Conservation (phyloP, 1,284 basidiomycete genomes). For the Somion occarium region DNA sequence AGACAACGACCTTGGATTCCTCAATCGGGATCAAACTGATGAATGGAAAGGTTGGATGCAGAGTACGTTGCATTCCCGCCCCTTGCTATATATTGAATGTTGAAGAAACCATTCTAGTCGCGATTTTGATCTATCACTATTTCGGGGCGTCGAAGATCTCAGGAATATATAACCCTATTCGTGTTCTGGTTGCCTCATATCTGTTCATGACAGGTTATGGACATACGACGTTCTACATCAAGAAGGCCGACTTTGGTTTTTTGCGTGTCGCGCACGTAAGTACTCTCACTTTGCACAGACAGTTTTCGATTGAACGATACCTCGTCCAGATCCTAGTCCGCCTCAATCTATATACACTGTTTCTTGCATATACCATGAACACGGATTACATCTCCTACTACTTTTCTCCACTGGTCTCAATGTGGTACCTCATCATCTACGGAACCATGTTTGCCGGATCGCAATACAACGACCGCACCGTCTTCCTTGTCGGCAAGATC, state of each 20-base stretch:
- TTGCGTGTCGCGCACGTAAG: slow-evolving; percentile 64
- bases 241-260: slow-evolving; percentile 83
- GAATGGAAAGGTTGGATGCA: slow-evolving; percentile 99
- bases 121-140: slow-evolving; percentile 88
- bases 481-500: slow-evolving; percentile 71
- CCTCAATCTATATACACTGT: slow-evolving; percentile 77
- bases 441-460: slow-evolving; percentile 69
- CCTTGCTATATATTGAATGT: not conserved
- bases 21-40: slow-evolving; percentile 88
- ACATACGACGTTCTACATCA: slow-evolving; percentile 74
- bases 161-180: slow-evolving; percentile 86
- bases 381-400: slow-evolving; percentile 89
- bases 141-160: slow-evolving; percentile 82
- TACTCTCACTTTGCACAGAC: not conserved
- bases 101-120: too few species aligned
- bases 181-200: slow-evolving; percentile 84
- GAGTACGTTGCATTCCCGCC: slow-evolving; percentile 54
- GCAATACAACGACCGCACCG: slow-evolving; percentile 65
- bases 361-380: slow-evolving; percentile 85
- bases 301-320: not conserved
- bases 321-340: slow-evolving; percentile 65
- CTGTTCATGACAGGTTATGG: slow-evolving; percentile 80
- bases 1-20: slow-evolving; percentile 80
- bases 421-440: slow-evolving; percentile 86
- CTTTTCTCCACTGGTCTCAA: slow-evolving; percentile 78